Evolutionary conservation across 2,329 filamentous ascomycete genomes (phyloP).

Genomic region (Talaromyces sp.): DNA sequence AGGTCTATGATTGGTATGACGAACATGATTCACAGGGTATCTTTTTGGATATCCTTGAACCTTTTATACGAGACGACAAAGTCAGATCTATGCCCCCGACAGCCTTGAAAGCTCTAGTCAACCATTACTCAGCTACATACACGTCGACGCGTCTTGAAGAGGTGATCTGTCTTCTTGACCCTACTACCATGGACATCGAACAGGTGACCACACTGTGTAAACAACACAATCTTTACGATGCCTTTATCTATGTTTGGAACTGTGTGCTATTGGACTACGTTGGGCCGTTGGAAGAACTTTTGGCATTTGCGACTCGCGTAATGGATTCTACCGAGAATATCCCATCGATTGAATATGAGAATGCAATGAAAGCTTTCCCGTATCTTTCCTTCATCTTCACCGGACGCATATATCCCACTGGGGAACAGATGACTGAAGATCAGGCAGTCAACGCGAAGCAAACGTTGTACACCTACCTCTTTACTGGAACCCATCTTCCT

Average conservation of each 20-base stretch:
- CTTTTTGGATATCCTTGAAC: constrained; percentile 84
- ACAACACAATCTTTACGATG: constrained; percentile 88
- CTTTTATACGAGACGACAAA: constrained; percentile 75
- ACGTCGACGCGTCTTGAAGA: constrained; percentile 80
- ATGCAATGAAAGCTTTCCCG: constrained; percentile 87
- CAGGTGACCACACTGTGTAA: constrained; percentile 89
- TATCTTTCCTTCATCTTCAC: constrained; percentile 92
- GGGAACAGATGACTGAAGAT: constrained; percentile 67
- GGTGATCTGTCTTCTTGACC: constrained; percentile 89
- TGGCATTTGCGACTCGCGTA: constrained; percentile 45
- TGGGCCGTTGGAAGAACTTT: constrained; percentile 80
- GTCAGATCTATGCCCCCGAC: constrained; percentile 74
- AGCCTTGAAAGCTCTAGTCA: constrained; percentile 81
- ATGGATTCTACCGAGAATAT: constrained; percentile 41
- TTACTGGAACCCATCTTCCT: constrained; percentile 63
- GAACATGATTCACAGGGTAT: constrained; percentile 68
- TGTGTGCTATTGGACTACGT: constrained; percentile 84
- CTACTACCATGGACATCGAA: constrained; percentile 86
- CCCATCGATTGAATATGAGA: constrained; percentile 50
- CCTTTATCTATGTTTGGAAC: constrained; percentile 95
- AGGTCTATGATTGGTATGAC: constrained; percentile 86
- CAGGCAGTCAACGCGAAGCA: constrained; percentile 74
- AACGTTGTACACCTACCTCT: constrained; percentile 88
- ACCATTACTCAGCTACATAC: constrained; percentile 72
- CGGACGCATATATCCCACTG: constrained; percentile 86